These are phyloP conservation scores for Monosporozyma solicola DNA, from an alignment of 805 yeast genomes.

Conservation along the genomic window DNA sequence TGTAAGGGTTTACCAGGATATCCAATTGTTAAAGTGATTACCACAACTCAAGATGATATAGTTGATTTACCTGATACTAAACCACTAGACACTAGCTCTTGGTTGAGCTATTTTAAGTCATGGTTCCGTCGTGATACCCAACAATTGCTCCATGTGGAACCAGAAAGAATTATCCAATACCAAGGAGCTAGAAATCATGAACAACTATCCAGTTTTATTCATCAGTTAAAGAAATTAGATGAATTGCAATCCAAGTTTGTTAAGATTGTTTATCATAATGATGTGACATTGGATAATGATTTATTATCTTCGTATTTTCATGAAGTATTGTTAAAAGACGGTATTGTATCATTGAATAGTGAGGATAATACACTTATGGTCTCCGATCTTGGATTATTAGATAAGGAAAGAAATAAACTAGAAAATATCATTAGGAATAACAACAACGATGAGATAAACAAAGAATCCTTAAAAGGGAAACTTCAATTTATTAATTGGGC, in stretches of 20 bases:
- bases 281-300: neutral
- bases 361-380: neutral
- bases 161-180: conserved; percentile 43
- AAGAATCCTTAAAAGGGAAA: neutral
- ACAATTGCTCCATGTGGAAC: conserved; percentile 12
- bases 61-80: neutral
- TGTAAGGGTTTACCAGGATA: conserved; percentile 39
- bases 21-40: conserved; percentile 56
- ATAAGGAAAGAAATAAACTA: conserved; percentile 1
- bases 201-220: conserved; percentile 43
- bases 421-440: neutral
- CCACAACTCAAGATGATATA: conserved; percentile 27
- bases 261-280: conserved; percentile 26
- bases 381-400: neutral
- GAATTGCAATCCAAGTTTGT: conserved; percentile 6
- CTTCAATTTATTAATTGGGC: neutral
- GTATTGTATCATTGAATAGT: neutral
- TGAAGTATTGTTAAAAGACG: neutral
- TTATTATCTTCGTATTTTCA: neutral
- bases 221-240: conserved; percentile 20
- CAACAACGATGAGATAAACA: neutral
- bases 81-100: neutral
- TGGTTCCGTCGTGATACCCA: neutral
- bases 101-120: conserved; percentile 3
- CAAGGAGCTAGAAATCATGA: conserved; percentile 43